Base-by-base conservation (phyloP, 345 rosid genomes). In the Erucastrum elatum region DNA sequence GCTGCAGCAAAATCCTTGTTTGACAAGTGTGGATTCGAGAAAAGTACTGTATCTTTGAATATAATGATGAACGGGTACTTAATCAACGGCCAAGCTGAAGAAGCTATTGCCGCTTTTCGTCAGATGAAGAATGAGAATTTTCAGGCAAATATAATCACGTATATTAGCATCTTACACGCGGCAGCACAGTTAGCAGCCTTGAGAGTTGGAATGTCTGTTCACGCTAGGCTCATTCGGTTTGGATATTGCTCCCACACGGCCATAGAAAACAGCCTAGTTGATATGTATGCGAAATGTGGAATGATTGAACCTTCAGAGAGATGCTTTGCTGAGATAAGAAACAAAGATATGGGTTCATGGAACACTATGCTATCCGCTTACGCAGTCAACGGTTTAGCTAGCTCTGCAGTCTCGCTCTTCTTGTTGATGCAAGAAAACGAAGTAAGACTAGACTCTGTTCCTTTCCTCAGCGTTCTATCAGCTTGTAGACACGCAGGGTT, bases 281-380 rank as follows among this genome's bases (percentile, higher is more conserved):
- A 87, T 82, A 86, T 90, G 92, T 90, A 90, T 77, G 90, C 88
- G 8, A 88, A 85, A 80, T 88, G 90, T 72, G 94, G 92, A 31
- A 70, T 73, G 86, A 75, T 90, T 30, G 82, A 81, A 53, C 61
- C 37, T 34, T 84, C 88, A 0, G 83, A 84, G 75, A 84, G 75
- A 39, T 74, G 79, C 58, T 88, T 90, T 49, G 11, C 64, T 16
- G 90, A 85, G 68, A 82, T 86, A 76, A 84, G 67, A 60, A 78
- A 84, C 75, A 90, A 82, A 75, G 83, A 85, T 74, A 75, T 74
- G 2, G 75, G 75, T 75, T 84, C 91, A 12, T 88, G 88, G 89
- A 90, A 90, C 74, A 83, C 84, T n/a, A 79, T 90, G 90, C 81
- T 90, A 37, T 84, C 90, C 0, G 90, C 87, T 55, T 87, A 86